Evolutionary conservation across 2,329 filamentous ascomycete species (phyloP).

Genomic region (Colletotrichum caudatum): DNA sequence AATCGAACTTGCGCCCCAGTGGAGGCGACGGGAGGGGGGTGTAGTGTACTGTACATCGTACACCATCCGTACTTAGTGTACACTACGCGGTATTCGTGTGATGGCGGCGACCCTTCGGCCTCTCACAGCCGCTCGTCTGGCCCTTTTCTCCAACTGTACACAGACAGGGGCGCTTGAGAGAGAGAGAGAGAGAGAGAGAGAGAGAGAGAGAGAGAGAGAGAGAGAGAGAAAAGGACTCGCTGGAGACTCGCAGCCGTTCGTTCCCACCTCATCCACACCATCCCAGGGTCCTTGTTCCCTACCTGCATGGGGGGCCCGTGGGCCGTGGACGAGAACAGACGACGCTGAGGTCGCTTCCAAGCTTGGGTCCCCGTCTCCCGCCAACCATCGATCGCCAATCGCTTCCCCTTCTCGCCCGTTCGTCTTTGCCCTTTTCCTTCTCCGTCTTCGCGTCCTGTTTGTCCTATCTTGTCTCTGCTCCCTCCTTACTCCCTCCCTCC

Average conservation of each 20-base stretch:
- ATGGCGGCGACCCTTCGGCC: conserved; percentile 10
- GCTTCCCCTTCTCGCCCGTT: conserved; percentile 40
- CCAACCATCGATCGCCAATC: conserved; percentile 43
- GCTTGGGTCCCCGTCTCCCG: conserved; percentile 40
- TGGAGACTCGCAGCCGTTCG: conserved; percentile 4
- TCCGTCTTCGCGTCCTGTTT: conserved; percentile 30
- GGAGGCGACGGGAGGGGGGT: conserved; percentile 25
- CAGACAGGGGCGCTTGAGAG: not conserved
- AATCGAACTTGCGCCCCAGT: conserved; percentile 38
- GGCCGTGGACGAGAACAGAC: conserved; percentile 37
- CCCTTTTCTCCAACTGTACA: not conserved
- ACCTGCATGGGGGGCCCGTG: conserved; percentile 34
- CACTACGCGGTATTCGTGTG: not conserved
- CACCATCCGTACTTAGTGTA: no score
- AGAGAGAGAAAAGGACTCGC: not conserved
- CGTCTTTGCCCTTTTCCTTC: conserved; percentile 39
- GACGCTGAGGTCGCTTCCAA: conserved; percentile 40
- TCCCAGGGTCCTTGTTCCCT: conserved; percentile 37
- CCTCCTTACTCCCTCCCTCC: conserved; percentile 26
- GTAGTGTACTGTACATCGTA: not conserved
- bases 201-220: not conserved
- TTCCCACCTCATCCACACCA: conserved; percentile 18
- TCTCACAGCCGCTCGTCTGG: conserved; percentile 6
- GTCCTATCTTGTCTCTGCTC: conserved; percentile 29
- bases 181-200: not conserved